These are phyloP conservation scores for Dryas alaskensis DNA, from an alignment of 306 rosid genomes.

Conservation along the genomic window DNA sequence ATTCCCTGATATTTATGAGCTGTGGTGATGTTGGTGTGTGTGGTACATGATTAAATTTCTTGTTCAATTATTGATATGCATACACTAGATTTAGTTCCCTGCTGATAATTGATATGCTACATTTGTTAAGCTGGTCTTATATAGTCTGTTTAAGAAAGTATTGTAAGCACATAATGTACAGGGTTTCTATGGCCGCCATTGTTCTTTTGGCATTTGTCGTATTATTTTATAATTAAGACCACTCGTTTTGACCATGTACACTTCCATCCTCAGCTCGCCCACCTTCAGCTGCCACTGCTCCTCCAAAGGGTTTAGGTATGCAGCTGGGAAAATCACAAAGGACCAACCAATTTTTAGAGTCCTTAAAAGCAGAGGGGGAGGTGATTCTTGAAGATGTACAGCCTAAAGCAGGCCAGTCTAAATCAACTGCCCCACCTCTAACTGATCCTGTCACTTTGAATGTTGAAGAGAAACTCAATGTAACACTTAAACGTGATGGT, in stretches of 20 bases:
- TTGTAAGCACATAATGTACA: neutral
- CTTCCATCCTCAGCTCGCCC: conserved; percentile 57
- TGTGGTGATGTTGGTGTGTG: conserved; percentile 21
- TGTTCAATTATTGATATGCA: neutral
- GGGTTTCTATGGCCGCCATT: neutral
- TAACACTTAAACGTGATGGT: conserved; percentile 88
- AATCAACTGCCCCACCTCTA: conserved; percentile 64
- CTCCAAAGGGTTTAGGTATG: conserved; percentile 89
- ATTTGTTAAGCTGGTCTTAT: conserved; percentile 1
- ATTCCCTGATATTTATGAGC: conserved; percentile 16
- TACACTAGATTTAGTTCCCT: neutral
- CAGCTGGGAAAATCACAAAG: conserved; percentile 84
- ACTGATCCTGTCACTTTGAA: conserved; percentile 91
- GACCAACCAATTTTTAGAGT: conserved; percentile 87
- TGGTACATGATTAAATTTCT: neutral
- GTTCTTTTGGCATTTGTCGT: neutral
- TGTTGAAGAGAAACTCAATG: conserved; percentile 89
- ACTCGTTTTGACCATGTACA: conserved; percentile 21
- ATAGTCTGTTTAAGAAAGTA: neutral
- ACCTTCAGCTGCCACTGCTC: conserved; percentile 82
- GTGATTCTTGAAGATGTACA: conserved; percentile 87
- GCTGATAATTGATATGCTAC: neutral
- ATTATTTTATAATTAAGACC: conserved; percentile 10
- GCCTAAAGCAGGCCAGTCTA: conserved; percentile 65
- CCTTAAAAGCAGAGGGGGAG: conserved; percentile 95